These are phyloP conservation scores for Aspergillus leporis DNA, from an alignment of 495 filamentous ascomycete genomes.

Conservation along the genomic window DNA sequence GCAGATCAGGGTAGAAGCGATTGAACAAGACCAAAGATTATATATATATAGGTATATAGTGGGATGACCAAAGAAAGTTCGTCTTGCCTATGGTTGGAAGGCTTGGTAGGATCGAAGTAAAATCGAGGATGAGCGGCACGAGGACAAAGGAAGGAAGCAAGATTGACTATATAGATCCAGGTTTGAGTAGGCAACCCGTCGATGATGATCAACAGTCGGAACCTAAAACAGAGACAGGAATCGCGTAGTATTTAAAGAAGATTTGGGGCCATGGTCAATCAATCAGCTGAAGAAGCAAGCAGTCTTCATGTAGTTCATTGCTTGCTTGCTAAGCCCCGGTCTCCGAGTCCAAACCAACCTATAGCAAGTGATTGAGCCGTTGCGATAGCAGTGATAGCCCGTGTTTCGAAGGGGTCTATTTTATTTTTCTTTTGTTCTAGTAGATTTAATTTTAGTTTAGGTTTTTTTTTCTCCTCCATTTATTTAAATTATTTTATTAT, in stretches of 20 bases:
- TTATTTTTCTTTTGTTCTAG: slow-evolving; percentile 8
- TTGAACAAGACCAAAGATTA: not conserved
- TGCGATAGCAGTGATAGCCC: slow-evolving; percentile 33
- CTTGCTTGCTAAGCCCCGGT: slow-evolving; percentile 36
- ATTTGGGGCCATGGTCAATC: slow-evolving; percentile 27
- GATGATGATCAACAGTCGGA: slow-evolving; percentile 14
- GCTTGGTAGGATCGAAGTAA: not conserved
- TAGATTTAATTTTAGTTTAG: slow-evolving; percentile 16
- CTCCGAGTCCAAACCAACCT: slow-evolving; percentile 17
- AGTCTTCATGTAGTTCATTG: slow-evolving; percentile 23
- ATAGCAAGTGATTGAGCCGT: slow-evolving; percentile 23
- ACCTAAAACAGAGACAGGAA: slow-evolving; percentile 16
- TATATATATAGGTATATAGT: not conserved
- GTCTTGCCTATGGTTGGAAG: not conserved
- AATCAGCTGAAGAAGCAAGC: slow-evolving; percentile 29
- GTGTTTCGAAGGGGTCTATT: slow-evolving; percentile 23
- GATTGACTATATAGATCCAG: slow-evolving; percentile 35
- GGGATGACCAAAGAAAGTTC: not conserved
- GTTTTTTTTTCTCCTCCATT: not conserved
- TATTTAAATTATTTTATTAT: slow-evolving; percentile 11
- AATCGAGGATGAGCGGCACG: not conserved
- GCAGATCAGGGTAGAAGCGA: not conserved
- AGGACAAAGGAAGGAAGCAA: slow-evolving; percentile 13
- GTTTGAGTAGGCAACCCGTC: slow-evolving; percentile 6
- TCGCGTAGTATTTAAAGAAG: slow-evolving; percentile 21